Evolutionary conservation across 164 flowering plant genomes (phyloP).

Genomic region (Hamamelis virginiana): DNA sequence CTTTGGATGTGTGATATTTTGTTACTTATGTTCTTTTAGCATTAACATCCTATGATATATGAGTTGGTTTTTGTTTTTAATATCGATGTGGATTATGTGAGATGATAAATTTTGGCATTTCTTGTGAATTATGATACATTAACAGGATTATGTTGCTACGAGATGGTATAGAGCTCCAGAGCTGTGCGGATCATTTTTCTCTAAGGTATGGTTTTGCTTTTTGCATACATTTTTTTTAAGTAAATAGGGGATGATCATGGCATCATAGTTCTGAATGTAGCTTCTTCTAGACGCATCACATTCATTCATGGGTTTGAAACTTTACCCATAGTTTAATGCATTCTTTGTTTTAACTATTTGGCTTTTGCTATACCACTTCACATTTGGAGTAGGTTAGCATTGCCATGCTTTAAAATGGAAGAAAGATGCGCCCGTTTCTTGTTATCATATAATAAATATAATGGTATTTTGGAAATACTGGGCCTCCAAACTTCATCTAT

Average conservation of each 20-base stretch:
- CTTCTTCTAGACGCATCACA: not conserved
- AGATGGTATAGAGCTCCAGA: conserved; percentile 85
- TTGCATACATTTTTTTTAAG: too few species aligned
- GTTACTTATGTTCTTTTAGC: not conserved
- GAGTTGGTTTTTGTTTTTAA: not conserved
- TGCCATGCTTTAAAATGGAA: too few species aligned
- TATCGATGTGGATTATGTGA: not conserved
- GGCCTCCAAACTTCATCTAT: too few species aligned
- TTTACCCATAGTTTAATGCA: not conserved
- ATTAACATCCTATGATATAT: not conserved
- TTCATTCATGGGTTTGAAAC: not conserved
- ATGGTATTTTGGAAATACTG: too few species aligned
- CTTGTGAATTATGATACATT: not conserved
- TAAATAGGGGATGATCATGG: not conserved
- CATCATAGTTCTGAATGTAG: not conserved
- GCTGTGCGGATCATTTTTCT: conserved; percentile 70
- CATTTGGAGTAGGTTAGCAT: too few species aligned
- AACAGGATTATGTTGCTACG: conserved; percentile 74
- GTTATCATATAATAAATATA: too few species aligned
- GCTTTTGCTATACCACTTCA: too few species aligned
- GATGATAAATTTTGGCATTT: not conserved
- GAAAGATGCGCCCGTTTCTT: too few species aligned
- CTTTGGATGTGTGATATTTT: not conserved
- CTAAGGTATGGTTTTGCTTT: conserved; percentile 43
- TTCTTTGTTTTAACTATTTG: not conserved